A percentile compares a stretch with the other conserved stretches of the same genome.
Evolutionary conservation across 768 basidiomycete species (phyloP).

Genomic region (Dioszegia aurantiaca): DNA sequence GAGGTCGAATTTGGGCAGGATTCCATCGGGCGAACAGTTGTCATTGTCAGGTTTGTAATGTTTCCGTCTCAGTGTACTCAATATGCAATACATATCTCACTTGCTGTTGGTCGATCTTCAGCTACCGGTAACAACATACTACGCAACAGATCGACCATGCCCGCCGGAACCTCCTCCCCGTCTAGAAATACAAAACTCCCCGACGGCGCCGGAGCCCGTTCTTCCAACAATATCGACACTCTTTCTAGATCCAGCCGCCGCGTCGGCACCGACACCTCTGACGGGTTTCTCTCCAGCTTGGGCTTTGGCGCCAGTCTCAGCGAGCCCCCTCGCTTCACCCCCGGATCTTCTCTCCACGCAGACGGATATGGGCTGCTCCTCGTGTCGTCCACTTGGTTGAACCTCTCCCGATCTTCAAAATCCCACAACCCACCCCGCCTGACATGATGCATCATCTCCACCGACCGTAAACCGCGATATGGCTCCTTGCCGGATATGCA

Average conservation of each 20-base stretch:
- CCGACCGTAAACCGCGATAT: conserved; percentile 45
- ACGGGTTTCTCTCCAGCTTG: conserved; percentile 19
- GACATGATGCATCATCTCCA: conserved; percentile 54
- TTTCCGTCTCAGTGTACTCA: background rate
- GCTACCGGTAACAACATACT: conserved; percentile 31
- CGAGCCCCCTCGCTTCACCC: conserved; percentile 36
- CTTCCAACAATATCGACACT: too few species aligned
- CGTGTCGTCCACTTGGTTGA: conserved; percentile 31
- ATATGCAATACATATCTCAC: background rate
- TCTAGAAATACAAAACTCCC: conserved; percentile 38
- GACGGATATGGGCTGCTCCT: conserved; percentile 31
- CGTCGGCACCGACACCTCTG: conserved; percentile 29
- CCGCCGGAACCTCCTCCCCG: conserved; percentile 29
- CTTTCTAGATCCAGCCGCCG: background rate
- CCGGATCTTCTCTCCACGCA: conserved; percentile 27
- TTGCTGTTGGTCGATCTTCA: conserved; percentile 28
- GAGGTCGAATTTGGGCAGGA: background rate
- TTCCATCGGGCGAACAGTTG: conserved; percentile 2
- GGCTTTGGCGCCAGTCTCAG: conserved; percentile 20
- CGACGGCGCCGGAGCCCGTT: too few species aligned
- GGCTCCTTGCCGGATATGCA: conserved; percentile 54
- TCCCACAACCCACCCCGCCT: conserved; percentile 52
- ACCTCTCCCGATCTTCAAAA: conserved; percentile 51
- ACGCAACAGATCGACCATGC: conserved; percentile 24
- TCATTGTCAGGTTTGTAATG: background rate